Evolutionary conservation across 2,329 filamentous ascomycete species (phyloP).

Genomic region (Aspergillus quadricinctus): DNA sequence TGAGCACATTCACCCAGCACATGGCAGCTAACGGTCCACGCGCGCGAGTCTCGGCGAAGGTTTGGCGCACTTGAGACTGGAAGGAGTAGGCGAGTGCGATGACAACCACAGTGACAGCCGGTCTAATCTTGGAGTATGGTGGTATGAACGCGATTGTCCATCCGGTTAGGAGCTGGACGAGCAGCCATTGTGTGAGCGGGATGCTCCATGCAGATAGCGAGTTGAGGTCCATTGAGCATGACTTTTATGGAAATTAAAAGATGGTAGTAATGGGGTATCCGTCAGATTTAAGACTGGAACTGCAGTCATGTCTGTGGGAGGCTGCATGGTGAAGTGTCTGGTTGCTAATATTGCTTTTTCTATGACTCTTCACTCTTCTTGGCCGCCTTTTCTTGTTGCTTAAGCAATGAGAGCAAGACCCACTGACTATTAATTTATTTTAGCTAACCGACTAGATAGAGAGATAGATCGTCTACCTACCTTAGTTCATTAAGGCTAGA

Average conservation of each 20-base stretch:
- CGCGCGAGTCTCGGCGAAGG: constrained; percentile 3
- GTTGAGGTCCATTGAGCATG: background rate
- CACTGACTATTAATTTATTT: background rate
- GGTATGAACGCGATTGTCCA: constrained; percentile 9
- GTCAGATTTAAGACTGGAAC: background rate
- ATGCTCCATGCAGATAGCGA: constrained; percentile 3
- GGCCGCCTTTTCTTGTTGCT: background rate
- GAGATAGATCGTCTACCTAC: too few species aligned
- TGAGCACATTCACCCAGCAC: constrained; percentile 21
- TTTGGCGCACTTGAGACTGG: constrained; percentile 1
- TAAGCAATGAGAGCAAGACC: background rate
- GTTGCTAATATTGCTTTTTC: too few species aligned
- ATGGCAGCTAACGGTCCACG: constrained; percentile 14
- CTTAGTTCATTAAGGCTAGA: background rate
- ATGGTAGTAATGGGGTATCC: too few species aligned
- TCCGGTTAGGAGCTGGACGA: constrained; percentile 13
- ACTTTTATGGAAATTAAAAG: too few species aligned
- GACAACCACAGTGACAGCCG: constrained; percentile 2
- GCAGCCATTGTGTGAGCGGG: constrained; percentile 9
- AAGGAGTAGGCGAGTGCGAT: constrained; percentile 9
- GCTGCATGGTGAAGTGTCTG: background rate
- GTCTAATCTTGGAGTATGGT: constrained; percentile 3
- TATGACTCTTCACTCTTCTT: background rate
- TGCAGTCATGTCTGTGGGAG: background rate
- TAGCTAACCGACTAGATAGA: background rate